Conservation (phyloP, 2,329 filamentous ascomycete species). For the Mollisiaceae sp. region DNA sequence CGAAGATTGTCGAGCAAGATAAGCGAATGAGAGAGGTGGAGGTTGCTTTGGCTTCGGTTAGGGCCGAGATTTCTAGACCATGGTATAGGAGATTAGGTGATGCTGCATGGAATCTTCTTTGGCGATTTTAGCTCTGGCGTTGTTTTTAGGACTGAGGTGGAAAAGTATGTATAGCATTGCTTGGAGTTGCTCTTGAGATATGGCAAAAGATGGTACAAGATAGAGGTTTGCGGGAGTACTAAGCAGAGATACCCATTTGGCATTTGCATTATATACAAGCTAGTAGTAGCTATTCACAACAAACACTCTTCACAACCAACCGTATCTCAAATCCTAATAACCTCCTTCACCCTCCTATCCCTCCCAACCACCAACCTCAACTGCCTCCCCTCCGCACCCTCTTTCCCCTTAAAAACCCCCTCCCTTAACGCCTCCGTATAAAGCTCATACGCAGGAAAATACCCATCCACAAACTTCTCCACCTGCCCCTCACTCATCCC, state of each 20-base stretch:
- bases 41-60: background rate
- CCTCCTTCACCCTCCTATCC: conserved; percentile 49
- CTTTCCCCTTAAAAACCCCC: conserved; percentile 49
- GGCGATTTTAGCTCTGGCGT: background rate
- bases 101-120: background rate
- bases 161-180: background rate
- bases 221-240: background rate
- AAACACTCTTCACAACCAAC: background rate
- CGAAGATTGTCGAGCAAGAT: background rate
- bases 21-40: background rate
- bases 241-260: conserved; percentile 12
- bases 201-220: background rate
- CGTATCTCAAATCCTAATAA: conserved; percentile 37
- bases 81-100: background rate
- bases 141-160: background rate
- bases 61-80: background rate
- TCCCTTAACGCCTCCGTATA: conserved; percentile 54
- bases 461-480: conserved; percentile 66
- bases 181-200: background rate
- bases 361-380: conserved; percentile 55
- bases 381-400: conserved; percentile 49
- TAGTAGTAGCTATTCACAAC: conserved; percentile 33
- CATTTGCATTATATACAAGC: conserved; percentile 13
- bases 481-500: conserved; percentile 73
- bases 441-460: conserved; percentile 60